Evolutionary conservation across 148 eudicot genomes (phyloP).

Genomic region (Talinum fruticosum): DNA sequence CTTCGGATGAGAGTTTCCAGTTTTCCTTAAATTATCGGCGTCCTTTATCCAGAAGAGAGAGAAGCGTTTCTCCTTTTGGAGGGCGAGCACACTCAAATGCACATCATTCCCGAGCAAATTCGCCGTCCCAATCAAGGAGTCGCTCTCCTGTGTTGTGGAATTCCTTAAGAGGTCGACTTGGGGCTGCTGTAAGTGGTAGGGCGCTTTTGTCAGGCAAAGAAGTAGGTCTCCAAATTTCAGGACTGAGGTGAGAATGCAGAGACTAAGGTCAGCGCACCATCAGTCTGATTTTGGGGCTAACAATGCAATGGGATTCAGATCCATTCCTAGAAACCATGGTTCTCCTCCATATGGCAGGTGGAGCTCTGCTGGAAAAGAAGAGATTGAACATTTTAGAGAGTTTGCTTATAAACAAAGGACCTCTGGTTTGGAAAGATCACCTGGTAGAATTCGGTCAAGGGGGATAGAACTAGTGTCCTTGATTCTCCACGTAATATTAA

Average conservation of each 20-base stretch:
- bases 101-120: constrained; percentile 35
- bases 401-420: constrained; percentile 32
- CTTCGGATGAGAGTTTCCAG: constrained; percentile 34
- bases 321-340: constrained; percentile 28
- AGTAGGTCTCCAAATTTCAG: constrained; percentile 52
- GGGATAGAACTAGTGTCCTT: constrained; percentile 21
- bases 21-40: constrained; percentile 29
- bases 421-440: constrained; percentile 28
- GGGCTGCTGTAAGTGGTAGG: constrained; percentile 30
- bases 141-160: constrained; percentile 41
- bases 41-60: constrained; percentile 31
- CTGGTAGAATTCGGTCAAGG: constrained; percentile 28
- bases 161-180: constrained; percentile 33
- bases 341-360: constrained; percentile 41
- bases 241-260: constrained; percentile 34
- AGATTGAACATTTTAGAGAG: constrained; percentile 28
- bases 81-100: constrained; percentile 27
- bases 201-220: constrained; percentile 28
- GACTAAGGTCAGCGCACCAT: constrained; percentile 37
- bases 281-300: constrained; percentile 30
- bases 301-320: constrained; percentile 27
- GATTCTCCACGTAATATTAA: constrained; percentile 2
- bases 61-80: constrained; percentile 35
- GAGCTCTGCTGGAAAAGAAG: constrained; percentile 31
- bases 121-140: constrained; percentile 40